phyloP scores from a whole-genome alignment of 495 filamentous ascomycete genomes.

The Terfezia boudieri region DNA sequence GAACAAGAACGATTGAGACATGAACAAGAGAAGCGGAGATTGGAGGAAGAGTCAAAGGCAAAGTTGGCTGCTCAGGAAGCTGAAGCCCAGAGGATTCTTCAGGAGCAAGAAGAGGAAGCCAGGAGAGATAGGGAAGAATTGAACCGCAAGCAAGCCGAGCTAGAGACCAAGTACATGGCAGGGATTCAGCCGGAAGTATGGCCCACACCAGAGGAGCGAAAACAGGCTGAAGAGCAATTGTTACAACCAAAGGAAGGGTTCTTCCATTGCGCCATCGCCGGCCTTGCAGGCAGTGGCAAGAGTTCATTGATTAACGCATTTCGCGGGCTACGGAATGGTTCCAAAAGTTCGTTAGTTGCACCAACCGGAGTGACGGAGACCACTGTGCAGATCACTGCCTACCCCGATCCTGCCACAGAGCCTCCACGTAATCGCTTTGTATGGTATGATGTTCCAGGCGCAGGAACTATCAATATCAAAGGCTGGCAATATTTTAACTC shows the following conservation, averaged over 20 bases:
- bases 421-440: background rate
- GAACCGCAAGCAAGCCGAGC: background rate
- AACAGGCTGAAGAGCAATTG: background rate
- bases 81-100: background rate
- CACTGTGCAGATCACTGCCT: background rate
- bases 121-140: background rate
- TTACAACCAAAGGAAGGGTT: background rate
- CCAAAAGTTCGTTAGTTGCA: background rate
- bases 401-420: background rate
- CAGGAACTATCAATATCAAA: slow-evolving; percentile 6
- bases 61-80: background rate
- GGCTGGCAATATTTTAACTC: slow-evolving; percentile 13
- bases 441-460: slow-evolving; percentile 14
- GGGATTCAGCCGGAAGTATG: slow-evolving; percentile 2
- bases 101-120: background rate
- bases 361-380: background rate
- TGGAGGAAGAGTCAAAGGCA: background rate
- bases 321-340: background rate
- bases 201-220: slow-evolving; percentile 2
- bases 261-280: slow-evolving; percentile 7
- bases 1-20: background rate
- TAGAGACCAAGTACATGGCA: background rate
- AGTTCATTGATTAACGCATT: slow-evolving; percentile 10
- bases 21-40: background rate
- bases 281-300: slow-evolving; percentile 6